Evolutionary conservation across 768 basidiomycete genomes (phyloP), one percentile per base, ranked within the genome.

Genomic region (Lepiota brunneoincarnata): DNA sequence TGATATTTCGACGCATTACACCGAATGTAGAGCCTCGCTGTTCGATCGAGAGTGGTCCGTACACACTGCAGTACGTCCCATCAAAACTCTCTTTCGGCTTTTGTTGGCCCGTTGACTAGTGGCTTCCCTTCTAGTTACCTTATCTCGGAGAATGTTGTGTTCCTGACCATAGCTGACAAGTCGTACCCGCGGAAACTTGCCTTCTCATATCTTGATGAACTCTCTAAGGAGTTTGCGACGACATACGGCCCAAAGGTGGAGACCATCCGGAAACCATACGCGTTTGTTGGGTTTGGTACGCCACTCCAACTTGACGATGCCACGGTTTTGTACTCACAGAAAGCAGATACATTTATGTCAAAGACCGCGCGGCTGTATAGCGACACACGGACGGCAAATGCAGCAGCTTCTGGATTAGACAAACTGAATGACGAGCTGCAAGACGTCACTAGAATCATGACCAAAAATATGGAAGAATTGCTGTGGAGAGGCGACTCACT

Each of bases 401-500:
- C 88, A 18, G 78, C 86, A 18, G 79, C 76, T 52, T 87, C 84
- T 11, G 80, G 82, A 50, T 69, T 99, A 51, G 93, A 94, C 68
- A 88, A 80, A 70, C 76, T 99, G 42, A 98, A 98, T 64, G 94
- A 93, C 63, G 96, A 99, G 60, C 75, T 99, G 35, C 93, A 97
- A 66, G 97, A 99, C 65, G 97, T 99, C 56, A 98, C 97, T 45
- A 79, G 93, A 59, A 98, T 99, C 71, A 98, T 99, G 97, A 98
- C 97, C 7, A 98, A 99, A 77, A 98, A 99, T 66, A 99, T 99
- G 96, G 97, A 99, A 71, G 97, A 99, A 70, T 75, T 99, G 48
- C 72, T 99, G 45, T 98, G 96, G 97, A 79, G 97, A 68, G 97
- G 97, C 23, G 97, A 99, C 69, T 96, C 93, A 26, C 78, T 99